Evolutionary conservation across 371 early-diverging fungal species (phyloP).

Genomic region (Globomyces sp.): DNA sequence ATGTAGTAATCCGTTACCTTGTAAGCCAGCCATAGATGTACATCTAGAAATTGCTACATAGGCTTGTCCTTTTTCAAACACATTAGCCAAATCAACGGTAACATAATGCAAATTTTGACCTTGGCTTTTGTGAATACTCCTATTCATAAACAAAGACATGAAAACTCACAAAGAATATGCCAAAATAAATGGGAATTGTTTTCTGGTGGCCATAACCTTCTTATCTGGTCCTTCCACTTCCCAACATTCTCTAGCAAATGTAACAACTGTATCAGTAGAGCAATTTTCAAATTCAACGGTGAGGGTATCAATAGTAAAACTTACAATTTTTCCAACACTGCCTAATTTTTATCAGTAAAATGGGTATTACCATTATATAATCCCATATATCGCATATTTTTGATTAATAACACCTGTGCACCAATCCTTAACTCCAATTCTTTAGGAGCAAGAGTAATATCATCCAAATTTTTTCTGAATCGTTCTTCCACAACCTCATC

Average conservation of each 20-base stretch:
- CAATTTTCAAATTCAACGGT: constrained; percentile 29
- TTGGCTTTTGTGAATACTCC: constrained; percentile 84
- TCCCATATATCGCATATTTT: constrained; percentile 60
- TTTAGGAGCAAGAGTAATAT: constrained; percentile 32
- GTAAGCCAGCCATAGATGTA: constrained; percentile 48
- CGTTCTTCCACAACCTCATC: constrained; percentile 15
- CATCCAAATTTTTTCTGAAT: constrained; percentile 27
- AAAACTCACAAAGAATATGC: constrained; percentile 35
- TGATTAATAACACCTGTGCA: constrained; percentile 84
- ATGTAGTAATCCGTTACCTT: constrained; percentile 49
- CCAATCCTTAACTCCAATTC: constrained; percentile 65
- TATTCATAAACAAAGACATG: constrained; percentile 4
- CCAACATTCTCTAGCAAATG: constrained; percentile 49
- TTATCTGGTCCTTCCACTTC: constrained; percentile 54
- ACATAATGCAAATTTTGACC: constrained; percentile 84
- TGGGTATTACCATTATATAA: constrained; percentile 74
- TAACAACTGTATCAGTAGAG: constrained; percentile 30
- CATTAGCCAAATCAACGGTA: constrained; percentile 68
- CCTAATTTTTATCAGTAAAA: too few relatives aligned
- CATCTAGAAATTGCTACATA: constrained; percentile 91
- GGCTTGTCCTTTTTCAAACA: constrained; percentile 86
- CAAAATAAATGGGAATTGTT: constrained; percentile 39
- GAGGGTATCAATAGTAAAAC: constrained; percentile 30
- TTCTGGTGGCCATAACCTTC: constrained; percentile 36
- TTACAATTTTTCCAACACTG: constrained; percentile 65